These are phyloP conservation scores for Blastocystis sp. DNA, from an alignment of 352 stramenopile genomes.

Conservation along the genomic window DNA sequence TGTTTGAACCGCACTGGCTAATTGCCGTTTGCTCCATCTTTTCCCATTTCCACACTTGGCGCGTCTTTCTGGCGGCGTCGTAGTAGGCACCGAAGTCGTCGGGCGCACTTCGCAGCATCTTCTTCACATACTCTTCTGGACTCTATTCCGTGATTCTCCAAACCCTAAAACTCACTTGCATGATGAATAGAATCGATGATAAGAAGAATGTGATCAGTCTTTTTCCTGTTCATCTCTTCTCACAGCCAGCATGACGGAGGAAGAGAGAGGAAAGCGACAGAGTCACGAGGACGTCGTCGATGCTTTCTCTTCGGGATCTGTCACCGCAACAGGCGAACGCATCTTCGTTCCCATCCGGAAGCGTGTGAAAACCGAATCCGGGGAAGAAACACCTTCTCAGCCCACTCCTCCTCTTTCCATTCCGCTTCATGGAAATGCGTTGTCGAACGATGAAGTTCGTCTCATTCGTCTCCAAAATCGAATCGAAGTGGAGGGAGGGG, in stretches of 20 bases:
- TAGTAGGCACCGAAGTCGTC: constrained; percentile 65
- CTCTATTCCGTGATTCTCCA: neutral
- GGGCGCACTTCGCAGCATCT: constrained; percentile 20
- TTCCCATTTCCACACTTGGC: constrained; percentile 56
- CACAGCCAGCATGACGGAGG: neutral
- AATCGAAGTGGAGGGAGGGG: constrained; percentile 28
- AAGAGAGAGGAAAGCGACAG: neutral
- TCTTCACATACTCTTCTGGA: constrained; percentile 51
- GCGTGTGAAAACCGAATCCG: neutral
- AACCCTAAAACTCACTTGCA: constrained; percentile 5
- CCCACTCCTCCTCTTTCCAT: neutral
- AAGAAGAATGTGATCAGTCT: neutral
- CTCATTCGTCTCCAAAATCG: constrained; percentile 51
- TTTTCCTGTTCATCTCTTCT: neutral
- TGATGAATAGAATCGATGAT: neutral
- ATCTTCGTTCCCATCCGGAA: constrained; percentile 54
- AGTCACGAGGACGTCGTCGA: neutral
- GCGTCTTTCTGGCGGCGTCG: constrained; percentile 47
- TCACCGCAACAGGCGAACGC: constrained; percentile 46
- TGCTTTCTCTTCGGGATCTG: constrained; percentile 14
- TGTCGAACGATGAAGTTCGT: neutral
- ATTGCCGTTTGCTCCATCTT: constrained; percentile 41
- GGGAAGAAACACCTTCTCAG: neutral
- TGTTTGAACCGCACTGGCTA: constrained; percentile 42
- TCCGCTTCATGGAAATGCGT: neutral